Evolutionary conservation across 73 alveolate species (phyloP).

Genomic region (Halteria grandinella): DNA sequence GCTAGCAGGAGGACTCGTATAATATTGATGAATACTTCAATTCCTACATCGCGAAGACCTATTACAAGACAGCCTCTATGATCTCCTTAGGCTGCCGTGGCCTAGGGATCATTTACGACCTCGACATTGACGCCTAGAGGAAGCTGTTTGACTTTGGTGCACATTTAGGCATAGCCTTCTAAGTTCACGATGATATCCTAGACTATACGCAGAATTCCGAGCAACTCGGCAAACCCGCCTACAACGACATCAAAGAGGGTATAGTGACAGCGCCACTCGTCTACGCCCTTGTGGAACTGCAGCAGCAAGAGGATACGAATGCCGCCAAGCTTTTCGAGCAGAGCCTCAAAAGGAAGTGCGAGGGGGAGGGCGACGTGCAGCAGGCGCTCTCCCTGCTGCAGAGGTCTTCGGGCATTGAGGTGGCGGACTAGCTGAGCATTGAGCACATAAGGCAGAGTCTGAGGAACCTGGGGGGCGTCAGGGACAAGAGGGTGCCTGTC

Average conservation of each 20-base stretch:
- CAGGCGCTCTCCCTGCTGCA: slow-evolving; percentile 10
- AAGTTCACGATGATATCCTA: slow-evolving; percentile 67
- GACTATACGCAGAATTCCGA: slow-evolving; percentile 53
- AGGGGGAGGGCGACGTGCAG: slow-evolving; percentile 51
- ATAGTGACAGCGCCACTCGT: slow-evolving; percentile 64
- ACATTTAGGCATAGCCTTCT: slow-evolving; percentile 66
- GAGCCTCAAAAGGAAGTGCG: slow-evolving; percentile 28
- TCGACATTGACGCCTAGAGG: slow-evolving; percentile 41
- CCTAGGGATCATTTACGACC: slow-evolving; percentile 48
- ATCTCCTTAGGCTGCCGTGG: slow-evolving; percentile 70
- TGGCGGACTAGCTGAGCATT: slow-evolving; percentile 52
- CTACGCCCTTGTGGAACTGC: slow-evolving; percentile 36
- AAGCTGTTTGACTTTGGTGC: slow-evolving; percentile 61
- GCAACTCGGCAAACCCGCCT: slow-evolving; percentile 69
- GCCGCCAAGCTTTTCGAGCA: slow-evolving; percentile 17
- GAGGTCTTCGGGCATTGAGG: slow-evolving; percentile 44
- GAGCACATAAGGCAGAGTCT: slow-evolving; percentile 24
- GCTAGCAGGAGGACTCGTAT: background rate
- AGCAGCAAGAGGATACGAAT: background rate
- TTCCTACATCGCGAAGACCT: slow-evolving; percentile 55
- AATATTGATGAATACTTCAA: slow-evolving; percentile 48
- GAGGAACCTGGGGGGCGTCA: background rate
- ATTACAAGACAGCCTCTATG: slow-evolving; percentile 67
- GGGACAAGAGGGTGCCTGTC: no score
- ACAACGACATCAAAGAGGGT: slow-evolving; percentile 67